Conservation (phyloP, 1,284 basidiomycete species). For the Cutaneotrichosporon sp. region DNA sequence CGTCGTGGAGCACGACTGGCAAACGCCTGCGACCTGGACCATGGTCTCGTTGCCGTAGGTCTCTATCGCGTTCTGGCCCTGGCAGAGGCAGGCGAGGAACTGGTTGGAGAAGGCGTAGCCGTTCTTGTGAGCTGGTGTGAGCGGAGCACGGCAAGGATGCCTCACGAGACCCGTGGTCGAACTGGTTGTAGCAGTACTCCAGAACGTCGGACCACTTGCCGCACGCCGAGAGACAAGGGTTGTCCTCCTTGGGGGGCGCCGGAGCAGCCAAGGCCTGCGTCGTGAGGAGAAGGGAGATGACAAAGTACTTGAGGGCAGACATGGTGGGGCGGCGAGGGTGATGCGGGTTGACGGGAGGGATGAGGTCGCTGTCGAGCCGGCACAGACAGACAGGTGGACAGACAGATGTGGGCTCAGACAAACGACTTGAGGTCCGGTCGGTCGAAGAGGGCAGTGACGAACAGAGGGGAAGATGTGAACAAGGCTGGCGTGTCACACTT, state of each 20-base stretch:
- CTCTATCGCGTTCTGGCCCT: conserved; percentile 24
- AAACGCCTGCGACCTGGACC: conserved; percentile 28
- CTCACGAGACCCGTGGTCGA: conserved; percentile 17
- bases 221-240: conserved; percentile 6
- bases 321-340: not conserved
- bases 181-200: conserved; percentile 16
- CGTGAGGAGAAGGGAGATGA: not conserved
- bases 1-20: conserved; percentile 40
- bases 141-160: not conserved
- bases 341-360: not conserved
- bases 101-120: conserved; percentile 37
- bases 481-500: not conserved
- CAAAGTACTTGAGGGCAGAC: not conserved
- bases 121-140: conserved; percentile 23
- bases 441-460: not conserved
- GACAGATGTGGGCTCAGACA: not conserved
- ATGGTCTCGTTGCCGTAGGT: conserved; percentile 32
- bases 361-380: not conserved
- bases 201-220: conserved; percentile 21
- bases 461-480: not conserved
- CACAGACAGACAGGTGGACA: not conserved
- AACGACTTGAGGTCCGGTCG: not conserved
- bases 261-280: conserved; percentile 3
- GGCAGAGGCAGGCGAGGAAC: conserved; percentile 42
- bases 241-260: conserved; percentile 4